phyloP scores from a whole-genome alignment of 78 protist species.

The Goniomonas avonlea region DNA sequence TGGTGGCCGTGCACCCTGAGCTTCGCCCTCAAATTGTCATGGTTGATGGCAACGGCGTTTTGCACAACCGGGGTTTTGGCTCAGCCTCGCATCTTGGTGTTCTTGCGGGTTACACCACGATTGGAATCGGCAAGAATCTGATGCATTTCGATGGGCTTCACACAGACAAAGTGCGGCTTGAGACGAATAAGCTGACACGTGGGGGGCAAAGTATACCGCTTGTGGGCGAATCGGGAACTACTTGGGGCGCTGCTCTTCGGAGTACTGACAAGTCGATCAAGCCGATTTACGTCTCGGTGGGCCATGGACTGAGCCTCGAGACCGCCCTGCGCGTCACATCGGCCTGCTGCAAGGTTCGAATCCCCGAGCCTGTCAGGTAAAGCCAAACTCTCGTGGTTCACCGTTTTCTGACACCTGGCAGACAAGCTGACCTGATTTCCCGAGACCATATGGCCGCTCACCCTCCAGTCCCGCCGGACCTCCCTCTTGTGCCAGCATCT shows the following conservation, averaged over 20 bases:
- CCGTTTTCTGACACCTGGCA: slow-evolving; percentile 37
- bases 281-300: slow-evolving; percentile 43
- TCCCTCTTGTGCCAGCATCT: too few species aligned
- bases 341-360: too few species aligned
- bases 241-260: slow-evolving; percentile 32
- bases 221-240: slow-evolving; percentile 27
- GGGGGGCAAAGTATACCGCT: slow-evolving; percentile 17
- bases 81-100: slow-evolving; percentile 59
- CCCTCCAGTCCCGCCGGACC: too few species aligned
- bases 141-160: slow-evolving; percentile 38
- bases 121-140: slow-evolving; percentile 55
- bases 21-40: slow-evolving; percentile 45
- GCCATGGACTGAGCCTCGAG: slow-evolving; percentile 39
- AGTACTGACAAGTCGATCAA: slow-evolving; percentile 12
- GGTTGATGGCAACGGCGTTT: slow-evolving; percentile 57
- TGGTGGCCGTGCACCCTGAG: neutral
- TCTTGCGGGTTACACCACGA: slow-evolving; percentile 36
- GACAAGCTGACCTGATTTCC: slow-evolving; percentile 52
- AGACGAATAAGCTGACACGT: neutral
- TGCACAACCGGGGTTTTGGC: slow-evolving; percentile 52
- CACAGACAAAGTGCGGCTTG: slow-evolving; percentile 13
- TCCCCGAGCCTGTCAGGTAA: too few species aligned
- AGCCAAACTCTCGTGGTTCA: too few species aligned
- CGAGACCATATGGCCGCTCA: slow-evolving; percentile 44
- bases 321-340: slow-evolving; percentile 21